Evolutionary conservation across 179 eudicot species (phyloP).

Genomic region (Silene noctiflora): DNA sequence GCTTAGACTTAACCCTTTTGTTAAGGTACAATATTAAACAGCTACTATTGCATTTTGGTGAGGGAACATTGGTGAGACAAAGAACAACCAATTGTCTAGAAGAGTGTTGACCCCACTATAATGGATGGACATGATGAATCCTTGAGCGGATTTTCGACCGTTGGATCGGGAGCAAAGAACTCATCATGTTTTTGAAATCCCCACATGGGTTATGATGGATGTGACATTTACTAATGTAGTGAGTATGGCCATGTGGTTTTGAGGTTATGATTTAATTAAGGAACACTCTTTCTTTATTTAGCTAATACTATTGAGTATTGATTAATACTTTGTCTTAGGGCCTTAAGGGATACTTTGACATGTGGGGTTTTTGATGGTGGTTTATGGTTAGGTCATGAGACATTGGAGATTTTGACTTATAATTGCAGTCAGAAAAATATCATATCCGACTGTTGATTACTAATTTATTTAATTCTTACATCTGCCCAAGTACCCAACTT

Average conservation of each 20-base stretch:
- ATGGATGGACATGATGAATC: slow-evolving; percentile 37
- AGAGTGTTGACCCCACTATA: slow-evolving; percentile 34
- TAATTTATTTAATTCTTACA: not conserved
- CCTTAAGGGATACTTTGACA: slow-evolving; percentile 26
- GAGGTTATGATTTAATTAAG: slow-evolving; percentile 33
- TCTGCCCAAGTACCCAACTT: not conserved
- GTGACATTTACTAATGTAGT: slow-evolving; percentile 32
- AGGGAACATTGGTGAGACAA: slow-evolving; percentile 51
- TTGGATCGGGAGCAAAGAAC: slow-evolving; percentile 32
- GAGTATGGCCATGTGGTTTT: slow-evolving; percentile 42
- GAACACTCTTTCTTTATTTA: slow-evolving; percentile 26
- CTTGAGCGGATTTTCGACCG: slow-evolving; percentile 29
- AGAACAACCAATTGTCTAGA: slow-evolving; percentile 29
- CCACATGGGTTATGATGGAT: slow-evolving; percentile 38
- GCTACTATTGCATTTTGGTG: slow-evolving; percentile 32
- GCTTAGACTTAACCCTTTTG: slow-evolving; percentile 20
- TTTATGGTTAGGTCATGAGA: slow-evolving; percentile 26
- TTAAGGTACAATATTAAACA: slow-evolving; percentile 36
- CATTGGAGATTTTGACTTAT: slow-evolving; percentile 33
- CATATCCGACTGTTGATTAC: not conserved
- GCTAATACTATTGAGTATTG: slow-evolving; percentile 26
- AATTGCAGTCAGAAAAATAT: slow-evolving; percentile 28
- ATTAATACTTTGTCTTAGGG: slow-evolving; percentile 23
- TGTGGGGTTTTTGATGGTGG: slow-evolving; percentile 34
- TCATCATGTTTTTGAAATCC: slow-evolving; percentile 38